A percentile compares a stretch with the other conserved stretches of the same genome.
phyloP scores from a whole-genome alignment of 306 rosid genomes.

The Casuarina glauca region DNA sequence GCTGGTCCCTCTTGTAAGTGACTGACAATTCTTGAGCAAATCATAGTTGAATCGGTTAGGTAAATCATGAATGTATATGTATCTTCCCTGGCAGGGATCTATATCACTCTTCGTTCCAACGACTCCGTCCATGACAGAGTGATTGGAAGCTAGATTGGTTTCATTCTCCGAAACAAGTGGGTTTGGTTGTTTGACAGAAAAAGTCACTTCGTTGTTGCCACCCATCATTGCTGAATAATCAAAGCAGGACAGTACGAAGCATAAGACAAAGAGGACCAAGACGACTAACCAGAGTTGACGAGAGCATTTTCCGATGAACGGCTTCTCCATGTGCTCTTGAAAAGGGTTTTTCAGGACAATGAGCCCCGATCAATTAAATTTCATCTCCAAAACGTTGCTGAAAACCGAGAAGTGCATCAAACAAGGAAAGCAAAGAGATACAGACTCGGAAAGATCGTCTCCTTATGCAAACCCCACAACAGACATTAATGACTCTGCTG shows the following conservation, averaged over 20 bases:
- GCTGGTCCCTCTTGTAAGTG: constrained; percentile 67
- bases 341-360: not conserved
- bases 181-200: constrained; percentile 22
- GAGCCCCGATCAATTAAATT: not conserved
- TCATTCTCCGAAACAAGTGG: constrained; percentile 21
- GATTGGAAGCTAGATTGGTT: constrained; percentile 5
- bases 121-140: not conserved
- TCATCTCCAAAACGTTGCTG: not conserved
- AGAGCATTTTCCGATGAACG: constrained; percentile 27
- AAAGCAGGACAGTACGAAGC: constrained; percentile 36
- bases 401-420: not conserved
- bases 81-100: constrained; percentile 60
- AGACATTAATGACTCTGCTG: not conserved
- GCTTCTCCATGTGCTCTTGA: constrained; percentile 40
- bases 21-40: constrained; percentile 48
- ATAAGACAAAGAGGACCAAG: constrained; percentile 44
- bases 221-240: constrained; percentile 41
- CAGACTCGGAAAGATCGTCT: not conserved
- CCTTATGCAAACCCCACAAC: not conserved
- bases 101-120: not conserved
- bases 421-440: not conserved
- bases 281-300: constrained; percentile 44
- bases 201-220: constrained; percentile 24
- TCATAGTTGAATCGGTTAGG: constrained; percentile 65
- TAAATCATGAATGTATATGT: constrained; percentile 58